Conservation (phyloP, 176 grass and related monocot genomes). For the Oryza meyeriana region DNA sequence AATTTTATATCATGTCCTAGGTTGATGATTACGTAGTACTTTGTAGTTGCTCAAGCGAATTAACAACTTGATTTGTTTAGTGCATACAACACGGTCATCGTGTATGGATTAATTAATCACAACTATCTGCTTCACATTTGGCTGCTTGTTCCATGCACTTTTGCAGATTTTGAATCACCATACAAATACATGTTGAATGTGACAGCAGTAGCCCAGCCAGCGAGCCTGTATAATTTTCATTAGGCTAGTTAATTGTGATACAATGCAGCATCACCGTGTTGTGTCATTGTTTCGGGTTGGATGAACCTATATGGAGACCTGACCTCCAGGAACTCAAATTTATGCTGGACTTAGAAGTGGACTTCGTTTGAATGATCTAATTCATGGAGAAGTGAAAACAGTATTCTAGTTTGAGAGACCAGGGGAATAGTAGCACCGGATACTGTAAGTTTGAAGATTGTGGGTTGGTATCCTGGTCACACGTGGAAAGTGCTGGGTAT, state of each 20-base stretch:
- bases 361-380: background rate
- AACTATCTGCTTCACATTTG: background rate
- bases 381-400: background rate
- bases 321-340: background rate
- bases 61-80: background rate
- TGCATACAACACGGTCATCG: background rate
- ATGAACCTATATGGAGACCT: background rate
- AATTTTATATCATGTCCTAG: background rate
- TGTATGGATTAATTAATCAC: background rate
- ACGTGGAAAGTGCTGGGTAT: background rate
- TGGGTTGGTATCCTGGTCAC: background rate
- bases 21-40: background rate
- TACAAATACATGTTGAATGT: background rate
- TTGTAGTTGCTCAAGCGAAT: background rate
- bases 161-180: background rate
- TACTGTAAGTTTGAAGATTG: background rate
- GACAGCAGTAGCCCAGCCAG: background rate
- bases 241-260: background rate
- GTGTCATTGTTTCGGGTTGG: background rate
- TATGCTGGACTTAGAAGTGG: background rate
- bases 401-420: background rate
- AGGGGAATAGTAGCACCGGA: background rate
- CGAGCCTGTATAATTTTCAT: background rate
- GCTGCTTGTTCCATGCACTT: background rate
- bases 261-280: background rate